Evolutionary conservation across 2,329 filamentous ascomycete species (phyloP).

Genomic region (Drechslera avenae): DNA sequence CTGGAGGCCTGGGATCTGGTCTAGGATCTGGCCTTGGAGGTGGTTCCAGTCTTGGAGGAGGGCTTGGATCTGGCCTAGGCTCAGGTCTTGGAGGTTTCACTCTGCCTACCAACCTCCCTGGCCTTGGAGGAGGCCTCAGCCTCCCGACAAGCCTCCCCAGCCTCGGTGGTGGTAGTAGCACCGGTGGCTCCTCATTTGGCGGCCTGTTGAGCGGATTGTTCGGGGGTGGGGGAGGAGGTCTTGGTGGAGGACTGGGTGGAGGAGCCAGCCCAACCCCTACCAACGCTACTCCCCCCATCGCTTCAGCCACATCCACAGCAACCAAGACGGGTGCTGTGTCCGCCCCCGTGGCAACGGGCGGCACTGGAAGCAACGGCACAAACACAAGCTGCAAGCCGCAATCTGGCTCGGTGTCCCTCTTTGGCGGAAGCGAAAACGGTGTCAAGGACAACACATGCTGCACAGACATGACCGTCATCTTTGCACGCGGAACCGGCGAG

Average conservation of each 20-base stretch:
- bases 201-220: background rate
- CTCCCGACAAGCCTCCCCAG: background rate
- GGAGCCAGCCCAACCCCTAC: background rate
- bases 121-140: background rate
- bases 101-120: background rate
- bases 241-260: constrained; percentile 5
- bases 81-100: background rate
- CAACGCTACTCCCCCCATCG: no score
- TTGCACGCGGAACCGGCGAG: constrained; percentile 52
- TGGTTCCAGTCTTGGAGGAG: background rate
- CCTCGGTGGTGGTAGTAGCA: background rate
- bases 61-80: background rate
- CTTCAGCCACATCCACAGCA: background rate
- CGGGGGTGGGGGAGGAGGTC: no score
- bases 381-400: constrained; percentile 33
- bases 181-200: background rate
- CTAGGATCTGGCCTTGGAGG: background rate
- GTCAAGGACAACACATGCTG: constrained; percentile 46
- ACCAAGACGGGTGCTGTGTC: background rate
- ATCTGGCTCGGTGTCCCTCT: constrained; percentile 20
- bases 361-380: constrained; percentile 19
- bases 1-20: constrained; percentile 6
- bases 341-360: background rate
- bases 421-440: constrained; percentile 46
- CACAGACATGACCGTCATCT: constrained; percentile 52